These are phyloP conservation scores for Vitis riparia DNA, from an alignment of 164 flowering plant genomes.

Conservation along the genomic window DNA sequence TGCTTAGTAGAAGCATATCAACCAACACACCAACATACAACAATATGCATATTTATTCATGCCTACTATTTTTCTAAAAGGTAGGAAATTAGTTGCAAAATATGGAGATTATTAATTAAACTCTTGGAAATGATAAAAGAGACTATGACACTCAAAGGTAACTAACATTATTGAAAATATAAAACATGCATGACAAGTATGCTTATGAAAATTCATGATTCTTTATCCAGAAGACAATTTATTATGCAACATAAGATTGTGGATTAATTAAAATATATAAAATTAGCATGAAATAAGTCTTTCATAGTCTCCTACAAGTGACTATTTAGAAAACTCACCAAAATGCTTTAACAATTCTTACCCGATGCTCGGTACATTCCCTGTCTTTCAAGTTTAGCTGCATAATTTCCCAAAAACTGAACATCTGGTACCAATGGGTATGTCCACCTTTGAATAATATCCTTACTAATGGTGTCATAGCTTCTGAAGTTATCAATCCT, in stretches of 20 bases:
- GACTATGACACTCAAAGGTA: too few relatives aligned
- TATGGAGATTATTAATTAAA: too few relatives aligned
- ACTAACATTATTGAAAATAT: too few relatives aligned
- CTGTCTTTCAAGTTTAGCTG: slow-evolving; percentile 69
- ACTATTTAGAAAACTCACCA: background rate
- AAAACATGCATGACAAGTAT: too few relatives aligned
- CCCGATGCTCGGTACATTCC: slow-evolving; percentile 85
- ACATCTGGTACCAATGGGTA: slow-evolving; percentile 94
- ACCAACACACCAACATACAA: too few relatives aligned
- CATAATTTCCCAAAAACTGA: slow-evolving; percentile 59
- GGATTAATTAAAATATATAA: background rate
- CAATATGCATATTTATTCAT: too few relatives aligned
- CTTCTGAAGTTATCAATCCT: slow-evolving; percentile 87
- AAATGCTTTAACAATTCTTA: slow-evolving; percentile 18
- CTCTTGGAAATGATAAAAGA: too few relatives aligned
- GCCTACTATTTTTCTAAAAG: too few relatives aligned
- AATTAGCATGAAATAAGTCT: background rate
- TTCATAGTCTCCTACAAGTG: background rate
- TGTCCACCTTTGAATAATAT: slow-evolving; percentile 94
- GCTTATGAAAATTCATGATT: too few relatives aligned
- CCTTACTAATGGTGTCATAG: slow-evolving; percentile 89
- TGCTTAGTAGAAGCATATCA: too few relatives aligned
- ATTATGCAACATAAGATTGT: background rate
- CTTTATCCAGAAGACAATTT: too few relatives aligned
- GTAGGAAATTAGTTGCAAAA: too few relatives aligned